These are phyloP conservation scores for Ceratorhiza oryzae-sativae DNA, from an alignment of 1,284 basidiomycete genomes.

Conservation along the genomic window DNA sequence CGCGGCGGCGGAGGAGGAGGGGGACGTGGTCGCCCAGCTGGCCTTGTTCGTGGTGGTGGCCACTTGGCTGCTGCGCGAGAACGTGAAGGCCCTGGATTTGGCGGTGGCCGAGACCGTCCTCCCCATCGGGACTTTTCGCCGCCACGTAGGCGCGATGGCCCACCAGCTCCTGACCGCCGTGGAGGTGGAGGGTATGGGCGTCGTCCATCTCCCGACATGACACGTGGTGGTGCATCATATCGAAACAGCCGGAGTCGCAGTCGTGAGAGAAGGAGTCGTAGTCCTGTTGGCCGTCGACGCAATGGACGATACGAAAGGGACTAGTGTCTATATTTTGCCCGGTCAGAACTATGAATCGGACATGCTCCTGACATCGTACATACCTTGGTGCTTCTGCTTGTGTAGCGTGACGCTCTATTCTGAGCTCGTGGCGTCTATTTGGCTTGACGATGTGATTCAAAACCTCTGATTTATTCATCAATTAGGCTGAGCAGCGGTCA, in stretches of 20 bases:
- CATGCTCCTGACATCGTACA: too few relatives aligned
- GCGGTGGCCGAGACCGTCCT: constrained; percentile 1
- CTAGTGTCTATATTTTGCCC: too few relatives aligned
- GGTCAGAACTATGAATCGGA: too few relatives aligned
- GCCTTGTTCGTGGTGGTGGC: constrained; percentile 27
- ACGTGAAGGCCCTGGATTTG: constrained; percentile 5
- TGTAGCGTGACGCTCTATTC: too few relatives aligned
- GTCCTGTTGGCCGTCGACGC: constrained; percentile 26
- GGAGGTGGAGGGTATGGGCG: constrained; percentile 22
- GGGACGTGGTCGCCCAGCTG: constrained; percentile 38
- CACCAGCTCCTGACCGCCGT: neutral
- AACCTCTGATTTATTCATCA: too few relatives aligned
- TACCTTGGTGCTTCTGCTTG: too few relatives aligned
- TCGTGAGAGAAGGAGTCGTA: constrained; percentile 32
- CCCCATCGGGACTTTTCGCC: constrained; percentile 5
- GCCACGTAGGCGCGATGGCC: constrained; percentile 13
- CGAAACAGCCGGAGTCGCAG: constrained; percentile 19
- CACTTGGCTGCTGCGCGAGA: constrained; percentile 29
- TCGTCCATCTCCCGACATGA: constrained; percentile 33
- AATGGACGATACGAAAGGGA: constrained; percentile 29
- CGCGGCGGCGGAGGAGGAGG: constrained; percentile 33
- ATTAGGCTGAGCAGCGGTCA: too few relatives aligned
- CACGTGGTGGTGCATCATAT: constrained; percentile 22
- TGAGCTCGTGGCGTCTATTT: too few relatives aligned
- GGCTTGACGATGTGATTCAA: too few relatives aligned